Conservation (phyloP, 2,329 filamentous ascomycete genomes). For the Xylariaceae sp. region DNA sequence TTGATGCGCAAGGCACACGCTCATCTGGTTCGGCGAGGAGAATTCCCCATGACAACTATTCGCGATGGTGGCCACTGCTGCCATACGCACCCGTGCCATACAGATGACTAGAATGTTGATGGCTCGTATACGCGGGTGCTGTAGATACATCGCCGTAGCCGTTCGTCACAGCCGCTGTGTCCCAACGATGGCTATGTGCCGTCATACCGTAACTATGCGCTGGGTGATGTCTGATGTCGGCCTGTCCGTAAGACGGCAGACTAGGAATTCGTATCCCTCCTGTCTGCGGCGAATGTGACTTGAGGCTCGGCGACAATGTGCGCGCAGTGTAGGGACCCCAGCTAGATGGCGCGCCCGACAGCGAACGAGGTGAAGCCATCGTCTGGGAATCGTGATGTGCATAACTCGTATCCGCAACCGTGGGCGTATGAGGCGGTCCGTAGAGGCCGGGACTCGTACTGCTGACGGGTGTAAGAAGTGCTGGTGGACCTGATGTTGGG, state of each 20-base stretch:
- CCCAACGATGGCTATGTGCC: slow-evolving; percentile 42
- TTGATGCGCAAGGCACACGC: no score
- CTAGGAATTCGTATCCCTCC: slow-evolving; percentile 45
- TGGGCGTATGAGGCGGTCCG: slow-evolving; percentile 44
- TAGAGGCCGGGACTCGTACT: slow-evolving; percentile 43
- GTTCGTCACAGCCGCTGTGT: slow-evolving; percentile 32
- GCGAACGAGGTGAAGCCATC: slow-evolving; percentile 59
- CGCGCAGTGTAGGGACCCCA: slow-evolving; percentile 56
- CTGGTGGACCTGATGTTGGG: slow-evolving; percentile 24
- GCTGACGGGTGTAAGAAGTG: slow-evolving; percentile 43
- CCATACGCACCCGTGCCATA: slow-evolving; percentile 51
- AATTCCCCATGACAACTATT: slow-evolving; percentile 28
- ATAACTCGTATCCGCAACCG: slow-evolving; percentile 47
- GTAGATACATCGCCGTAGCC: slow-evolving; percentile 38
- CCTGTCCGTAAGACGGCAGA: slow-evolving; percentile 46
- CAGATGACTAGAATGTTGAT: slow-evolving; percentile 46
- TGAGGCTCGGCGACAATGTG: slow-evolving; percentile 52
- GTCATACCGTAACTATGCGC: slow-evolving; percentile 45
- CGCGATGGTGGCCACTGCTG: slow-evolving; percentile 51
- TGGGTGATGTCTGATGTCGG: slow-evolving; percentile 44
- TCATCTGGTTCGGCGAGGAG: no score
- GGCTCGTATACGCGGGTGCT: slow-evolving; percentile 37
- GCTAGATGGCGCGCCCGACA: slow-evolving; percentile 53
- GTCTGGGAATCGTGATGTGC: slow-evolving; percentile 54
- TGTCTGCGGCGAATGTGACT: slow-evolving; percentile 45